Conservation (phyloP, 2,329 filamentous ascomycete species). For the Fusarium bactridioides region DNA sequence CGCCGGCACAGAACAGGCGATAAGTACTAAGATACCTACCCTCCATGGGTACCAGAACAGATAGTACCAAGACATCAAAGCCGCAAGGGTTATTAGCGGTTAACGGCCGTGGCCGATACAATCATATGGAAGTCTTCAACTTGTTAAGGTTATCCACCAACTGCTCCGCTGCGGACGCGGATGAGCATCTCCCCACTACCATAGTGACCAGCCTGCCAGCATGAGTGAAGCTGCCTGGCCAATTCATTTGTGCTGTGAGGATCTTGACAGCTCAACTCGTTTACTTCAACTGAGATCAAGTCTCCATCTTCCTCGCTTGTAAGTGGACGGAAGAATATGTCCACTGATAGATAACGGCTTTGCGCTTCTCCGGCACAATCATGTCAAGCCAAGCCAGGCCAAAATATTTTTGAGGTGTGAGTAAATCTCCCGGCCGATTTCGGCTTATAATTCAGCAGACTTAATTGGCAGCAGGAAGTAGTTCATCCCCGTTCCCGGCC, state of each 20-base stretch:
- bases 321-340: slow-evolving; percentile 6
- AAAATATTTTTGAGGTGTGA: slow-evolving; percentile 5
- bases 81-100: slow-evolving; percentile 34
- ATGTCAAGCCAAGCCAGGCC: slow-evolving; percentile 3
- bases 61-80: slow-evolving; percentile 3
- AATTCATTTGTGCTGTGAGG: not conserved
- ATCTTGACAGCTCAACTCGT: not conserved
- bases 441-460: slow-evolving; percentile 36
- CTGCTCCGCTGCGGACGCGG: slow-evolving; percentile 31
- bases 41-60: not conserved
- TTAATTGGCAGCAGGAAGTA: slow-evolving; percentile 33
- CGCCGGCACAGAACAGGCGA: slow-evolving; percentile 31
- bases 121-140: not conserved
- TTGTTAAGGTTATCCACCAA: slow-evolving; percentile 37
- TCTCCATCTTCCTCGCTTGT: not conserved
- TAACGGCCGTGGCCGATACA: slow-evolving; percentile 9
- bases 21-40: slow-evolving; percentile 9
- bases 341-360: slow-evolving; percentile 15
- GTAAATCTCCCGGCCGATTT: slow-evolving; percentile 36
- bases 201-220: slow-evolving; percentile 5
- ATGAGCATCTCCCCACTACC: slow-evolving; percentile 19
- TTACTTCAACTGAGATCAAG: not conserved
- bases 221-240: not conserved
- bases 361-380: not conserved
- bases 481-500: slow-evolving; percentile 7